Conservation (phyloP, 1,139 yeast genomes). For the Pichia sp. region DNA sequence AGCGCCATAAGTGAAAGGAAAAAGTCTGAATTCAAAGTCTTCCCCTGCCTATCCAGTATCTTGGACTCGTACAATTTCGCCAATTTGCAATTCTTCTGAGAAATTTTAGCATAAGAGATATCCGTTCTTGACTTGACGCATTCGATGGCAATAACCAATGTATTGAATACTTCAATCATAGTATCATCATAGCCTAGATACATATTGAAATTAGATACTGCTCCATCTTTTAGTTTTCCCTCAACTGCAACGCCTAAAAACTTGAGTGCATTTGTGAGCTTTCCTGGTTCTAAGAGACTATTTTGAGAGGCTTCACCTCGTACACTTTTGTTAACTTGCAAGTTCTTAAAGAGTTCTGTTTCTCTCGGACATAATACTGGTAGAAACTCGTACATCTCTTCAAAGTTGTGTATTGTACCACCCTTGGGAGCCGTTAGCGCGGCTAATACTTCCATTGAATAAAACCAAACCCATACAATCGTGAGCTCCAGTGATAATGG, state of each 20-base stretch:
- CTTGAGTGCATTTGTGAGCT: constrained; percentile 18
- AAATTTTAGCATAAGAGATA: background rate
- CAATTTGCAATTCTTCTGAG: background rate
- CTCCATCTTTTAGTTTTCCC: constrained; percentile 14
- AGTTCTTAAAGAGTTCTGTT: constrained; percentile 7
- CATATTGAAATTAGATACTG: constrained; percentile 37
- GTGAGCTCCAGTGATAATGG: constrained; percentile 32
- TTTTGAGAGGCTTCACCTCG: too few relatives aligned
- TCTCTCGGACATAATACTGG: constrained; percentile 21
- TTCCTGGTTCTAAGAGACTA: constrained; percentile 11
- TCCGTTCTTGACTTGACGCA: constrained; percentile 20
- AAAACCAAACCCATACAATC: constrained; percentile 56
- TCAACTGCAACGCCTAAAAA: constrained; percentile 24
- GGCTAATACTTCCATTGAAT: constrained; percentile 54
- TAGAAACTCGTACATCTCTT: constrained; percentile 40
- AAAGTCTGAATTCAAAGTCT: constrained; percentile 11
- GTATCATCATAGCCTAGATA: constrained; percentile 51
- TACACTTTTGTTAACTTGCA: constrained; percentile 13
- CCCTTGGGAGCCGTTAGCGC: constrained; percentile 48
- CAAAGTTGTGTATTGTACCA: constrained; percentile 44
- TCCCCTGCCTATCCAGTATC: constrained; percentile 9
- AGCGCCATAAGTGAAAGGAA: constrained; percentile 9
- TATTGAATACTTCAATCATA: constrained; percentile 35
- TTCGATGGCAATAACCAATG: constrained; percentile 34
- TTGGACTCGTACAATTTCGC: background rate